Percentiles rank a stretch among this genome's conserved stretches.
Evolutionary conservation across 345 rosid genomes (phyloP).

Genomic region (Erysimum cheiranthoides): DNA sequence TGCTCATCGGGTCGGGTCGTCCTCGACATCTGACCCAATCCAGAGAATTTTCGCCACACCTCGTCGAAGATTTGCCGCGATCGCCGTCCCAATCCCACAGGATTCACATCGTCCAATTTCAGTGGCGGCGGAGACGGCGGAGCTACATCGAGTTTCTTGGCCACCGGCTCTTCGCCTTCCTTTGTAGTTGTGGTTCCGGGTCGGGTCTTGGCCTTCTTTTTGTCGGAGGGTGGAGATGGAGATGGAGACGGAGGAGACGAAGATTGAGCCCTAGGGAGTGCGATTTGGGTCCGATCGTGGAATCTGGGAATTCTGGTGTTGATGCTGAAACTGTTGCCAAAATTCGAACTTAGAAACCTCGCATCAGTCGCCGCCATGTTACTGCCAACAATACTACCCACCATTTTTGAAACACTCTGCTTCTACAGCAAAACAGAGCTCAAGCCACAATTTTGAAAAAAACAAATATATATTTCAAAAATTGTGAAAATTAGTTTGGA

Average conservation of each 20-base stretch:
- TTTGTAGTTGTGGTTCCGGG: conserved; percentile 34
- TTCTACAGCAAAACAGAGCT: conserved; percentile 40
- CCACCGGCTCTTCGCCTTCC: conserved; percentile 36
- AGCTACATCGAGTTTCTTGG: conserved; percentile 31
- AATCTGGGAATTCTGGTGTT: conserved; percentile 39
- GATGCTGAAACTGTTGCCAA: conserved; percentile 43
- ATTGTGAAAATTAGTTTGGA: conserved; percentile 15
- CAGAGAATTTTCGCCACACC: conserved; percentile 97
- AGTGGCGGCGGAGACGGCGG: conserved; percentile 49
- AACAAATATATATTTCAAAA: background rate
- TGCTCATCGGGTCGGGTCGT: conserved; percentile 72
- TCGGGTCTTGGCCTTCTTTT: conserved; percentile 34
- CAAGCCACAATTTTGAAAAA: background rate
- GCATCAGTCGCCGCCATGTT: conserved; percentile 48
- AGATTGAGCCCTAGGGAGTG: conserved; percentile 51
- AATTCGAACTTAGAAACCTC: conserved; percentile 46
- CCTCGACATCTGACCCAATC: conserved; percentile 91
- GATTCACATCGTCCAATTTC: conserved; percentile 82
- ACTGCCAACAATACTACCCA: conserved; percentile 39
- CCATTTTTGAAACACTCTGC: conserved; percentile 32
- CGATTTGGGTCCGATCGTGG: conserved; percentile 41
- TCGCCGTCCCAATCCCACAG: conserved; percentile 85
- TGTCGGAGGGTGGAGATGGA: conserved; percentile 38
- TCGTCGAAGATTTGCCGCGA: conserved; percentile 90
- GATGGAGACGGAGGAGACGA: conserved; percentile 42